A percentile compares a stretch with the other conserved stretches of the same genome.
These are phyloP conservation scores for Acacia concinna DNA, from an alignment of 331 rosid species.

Conservation along the genomic window DNA sequence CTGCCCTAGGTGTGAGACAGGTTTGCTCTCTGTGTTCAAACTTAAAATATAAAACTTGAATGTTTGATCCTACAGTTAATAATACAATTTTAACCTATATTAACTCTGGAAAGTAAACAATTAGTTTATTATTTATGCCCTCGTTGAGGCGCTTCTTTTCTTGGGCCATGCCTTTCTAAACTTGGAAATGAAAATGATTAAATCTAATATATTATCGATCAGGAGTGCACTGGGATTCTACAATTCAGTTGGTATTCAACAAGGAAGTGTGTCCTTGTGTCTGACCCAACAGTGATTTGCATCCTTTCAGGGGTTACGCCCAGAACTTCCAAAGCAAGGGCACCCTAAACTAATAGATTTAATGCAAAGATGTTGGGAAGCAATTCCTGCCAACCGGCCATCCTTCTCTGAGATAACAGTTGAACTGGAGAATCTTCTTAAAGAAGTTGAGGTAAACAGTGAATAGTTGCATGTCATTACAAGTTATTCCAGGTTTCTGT, in stretches of 20 bases:
- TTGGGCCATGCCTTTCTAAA: not conserved
- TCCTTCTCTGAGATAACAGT: constrained; percentile 64
- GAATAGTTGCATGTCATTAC: not conserved
- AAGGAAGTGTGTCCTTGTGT: constrained; percentile 1
- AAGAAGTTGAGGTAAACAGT: constrained; percentile 57
- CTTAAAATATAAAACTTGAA: not conserved
- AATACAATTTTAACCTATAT: not conserved
- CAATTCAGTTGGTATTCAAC: not conserved
- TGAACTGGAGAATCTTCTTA: constrained; percentile 73
- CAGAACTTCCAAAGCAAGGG: constrained; percentile 76
- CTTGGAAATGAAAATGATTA: not conserved
- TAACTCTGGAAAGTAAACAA: not conserved
- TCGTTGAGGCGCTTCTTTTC: not conserved
- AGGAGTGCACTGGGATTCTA: constrained; percentile 1
- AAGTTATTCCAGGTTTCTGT: not conserved
- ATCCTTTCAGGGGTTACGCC: constrained; percentile 81
- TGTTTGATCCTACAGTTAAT: not conserved
- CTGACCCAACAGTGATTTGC: constrained; percentile 21
- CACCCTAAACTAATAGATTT: constrained; percentile 75
- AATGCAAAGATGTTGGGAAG: constrained; percentile 97
- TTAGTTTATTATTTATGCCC: not conserved
- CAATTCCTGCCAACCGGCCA: constrained; percentile 73
- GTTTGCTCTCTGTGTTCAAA: constrained; percentile 44
- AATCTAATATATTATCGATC: not conserved
- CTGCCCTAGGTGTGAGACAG: constrained; percentile 99